These are phyloP conservation scores for Vararia minispora DNA, from an alignment of 768 basidiomycete genomes.

Conservation along the genomic window DNA sequence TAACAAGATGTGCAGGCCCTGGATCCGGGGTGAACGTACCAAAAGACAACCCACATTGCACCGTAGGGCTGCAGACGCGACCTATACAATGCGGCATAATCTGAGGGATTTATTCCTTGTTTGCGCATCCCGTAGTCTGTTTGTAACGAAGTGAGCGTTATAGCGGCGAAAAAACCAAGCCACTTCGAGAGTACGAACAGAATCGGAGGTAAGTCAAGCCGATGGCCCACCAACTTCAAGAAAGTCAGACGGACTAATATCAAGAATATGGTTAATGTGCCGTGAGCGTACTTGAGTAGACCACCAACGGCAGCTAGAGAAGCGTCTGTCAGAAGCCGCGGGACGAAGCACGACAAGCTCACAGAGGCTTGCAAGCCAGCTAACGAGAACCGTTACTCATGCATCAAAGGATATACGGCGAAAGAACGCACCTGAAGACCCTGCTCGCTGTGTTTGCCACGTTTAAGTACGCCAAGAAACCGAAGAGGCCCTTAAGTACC, in stretches of 20 bases:
- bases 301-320: slow-evolving; percentile 11
- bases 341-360: too few species aligned
- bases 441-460: slow-evolving; percentile 4
- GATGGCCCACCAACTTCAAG: slow-evolving; percentile 12
- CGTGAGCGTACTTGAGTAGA: slow-evolving; percentile 12
- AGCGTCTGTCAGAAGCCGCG: slow-evolving; percentile 2
- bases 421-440: slow-evolving; percentile 9
- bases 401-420: too few species aligned
- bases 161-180: not conserved
- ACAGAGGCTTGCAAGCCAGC: slow-evolving; percentile 13
- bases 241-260: not conserved
- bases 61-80: slow-evolving; percentile 13
- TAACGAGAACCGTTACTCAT: not conserved
- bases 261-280: too few species aligned
- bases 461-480: slow-evolving; percentile 13
- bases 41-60: slow-evolving; percentile 12
- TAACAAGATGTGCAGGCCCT: not conserved
- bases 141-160: not conserved
- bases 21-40: slow-evolving; percentile 3
- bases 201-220: slow-evolving; percentile 13
- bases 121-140: slow-evolving; percentile 11
- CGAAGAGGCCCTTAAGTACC: slow-evolving; percentile 5
- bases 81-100: slow-evolving; percentile 3
- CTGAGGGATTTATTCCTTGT: slow-evolving; percentile 1
- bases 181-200: too few species aligned